A percentile compares a stretch with the other conserved stretches of the same genome.
Evolutionary conservation across 202 grass and related monocot genomes (phyloP).

Genomic region (Bolboschoenoplectus hybrid): DNA sequence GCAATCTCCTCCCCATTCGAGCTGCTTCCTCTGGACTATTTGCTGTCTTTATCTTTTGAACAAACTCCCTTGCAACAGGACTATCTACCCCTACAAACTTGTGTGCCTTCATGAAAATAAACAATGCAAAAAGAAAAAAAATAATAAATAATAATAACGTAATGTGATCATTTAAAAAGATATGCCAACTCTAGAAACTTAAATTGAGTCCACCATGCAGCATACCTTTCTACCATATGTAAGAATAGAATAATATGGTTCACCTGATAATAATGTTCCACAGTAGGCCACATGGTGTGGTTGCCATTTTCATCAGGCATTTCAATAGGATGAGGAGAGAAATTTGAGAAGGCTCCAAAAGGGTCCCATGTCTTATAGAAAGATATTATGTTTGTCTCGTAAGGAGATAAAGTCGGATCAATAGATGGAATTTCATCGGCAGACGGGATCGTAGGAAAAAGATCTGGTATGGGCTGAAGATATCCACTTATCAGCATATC

Average conservation of each 20-base stretch:
- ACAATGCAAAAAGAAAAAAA: constrained; percentile 9
- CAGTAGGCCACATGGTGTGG: constrained; percentile 59
- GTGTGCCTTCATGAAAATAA: constrained; percentile 59
- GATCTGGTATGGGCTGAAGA: constrained; percentile 88
- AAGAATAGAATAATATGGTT: constrained; percentile 28
- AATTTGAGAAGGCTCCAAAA: constrained; percentile 96
- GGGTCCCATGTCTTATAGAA: constrained; percentile 98
- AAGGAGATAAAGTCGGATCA: constrained; percentile 81
- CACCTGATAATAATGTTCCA: constrained; percentile 99
- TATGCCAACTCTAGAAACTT: neutral
- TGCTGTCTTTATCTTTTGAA: constrained; percentile 77
- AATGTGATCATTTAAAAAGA: neutral
- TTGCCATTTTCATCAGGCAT: constrained; percentile 66
- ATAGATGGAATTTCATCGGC: constrained; percentile 59
- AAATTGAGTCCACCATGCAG: neutral
- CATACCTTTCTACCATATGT: neutral
- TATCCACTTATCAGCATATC: constrained; percentile 96
- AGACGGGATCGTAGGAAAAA: constrained; percentile 83
- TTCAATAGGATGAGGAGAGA: constrained; percentile 75
- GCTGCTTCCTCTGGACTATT: constrained; percentile 96
- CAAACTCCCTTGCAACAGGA: constrained; percentile 55
- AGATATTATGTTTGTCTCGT: constrained; percentile 87
- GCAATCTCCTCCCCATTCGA: constrained; percentile 76
- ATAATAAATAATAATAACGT: neutral
- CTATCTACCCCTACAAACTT: constrained; percentile 74